Evolutionary conservation across 2,329 filamentous ascomycete genomes (phyloP).

Genomic region (Zymoseptoria tritici): DNA sequence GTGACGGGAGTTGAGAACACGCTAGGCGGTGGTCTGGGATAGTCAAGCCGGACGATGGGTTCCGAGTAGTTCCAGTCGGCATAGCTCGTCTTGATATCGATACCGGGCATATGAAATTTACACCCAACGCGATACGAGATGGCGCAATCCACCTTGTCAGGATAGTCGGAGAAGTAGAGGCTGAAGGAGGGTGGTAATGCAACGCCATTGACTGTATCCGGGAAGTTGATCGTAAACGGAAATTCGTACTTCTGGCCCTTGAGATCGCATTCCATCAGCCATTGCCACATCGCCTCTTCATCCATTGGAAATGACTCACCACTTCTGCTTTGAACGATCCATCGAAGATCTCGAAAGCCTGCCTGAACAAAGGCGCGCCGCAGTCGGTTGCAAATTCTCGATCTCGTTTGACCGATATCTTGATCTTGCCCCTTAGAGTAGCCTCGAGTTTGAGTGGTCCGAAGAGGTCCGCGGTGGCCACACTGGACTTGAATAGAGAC

Average conservation of each 20-base stretch:
- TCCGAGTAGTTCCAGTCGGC: neutral
- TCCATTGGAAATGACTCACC: neutral
- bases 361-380: slow-evolving; percentile 7
- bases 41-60: neutral
- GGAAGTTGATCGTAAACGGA: slow-evolving; percentile 10
- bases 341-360: slow-evolving; percentile 7
- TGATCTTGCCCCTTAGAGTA: slow-evolving; percentile 9
- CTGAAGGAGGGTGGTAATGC: slow-evolving; percentile 10
- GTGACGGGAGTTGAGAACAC: slow-evolving; percentile 3
- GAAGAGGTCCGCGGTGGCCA: slow-evolving; percentile 14
- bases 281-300: neutral
- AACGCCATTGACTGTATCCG: neutral
- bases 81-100: slow-evolving; percentile 9
- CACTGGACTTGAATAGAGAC: slow-evolving; percentile 10
- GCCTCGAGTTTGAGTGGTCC: slow-evolving; percentile 11
- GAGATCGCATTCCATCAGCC: neutral
- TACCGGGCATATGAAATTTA: slow-evolving; percentile 11
- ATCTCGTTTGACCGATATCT: slow-evolving; percentile 10
- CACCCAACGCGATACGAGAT: slow-evolving; percentile 9
- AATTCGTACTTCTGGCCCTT: slow-evolving; percentile 3
- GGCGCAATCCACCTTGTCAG: slow-evolving; percentile 13
- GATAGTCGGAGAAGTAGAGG: slow-evolving; percentile 10
- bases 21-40: neutral
- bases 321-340: slow-evolving; percentile 14
- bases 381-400: slow-evolving; percentile 10